These are phyloP conservation scores for Pulveroboletus ravenelii DNA, from an alignment of 768 basidiomycete species.

Conservation along the genomic window DNA sequence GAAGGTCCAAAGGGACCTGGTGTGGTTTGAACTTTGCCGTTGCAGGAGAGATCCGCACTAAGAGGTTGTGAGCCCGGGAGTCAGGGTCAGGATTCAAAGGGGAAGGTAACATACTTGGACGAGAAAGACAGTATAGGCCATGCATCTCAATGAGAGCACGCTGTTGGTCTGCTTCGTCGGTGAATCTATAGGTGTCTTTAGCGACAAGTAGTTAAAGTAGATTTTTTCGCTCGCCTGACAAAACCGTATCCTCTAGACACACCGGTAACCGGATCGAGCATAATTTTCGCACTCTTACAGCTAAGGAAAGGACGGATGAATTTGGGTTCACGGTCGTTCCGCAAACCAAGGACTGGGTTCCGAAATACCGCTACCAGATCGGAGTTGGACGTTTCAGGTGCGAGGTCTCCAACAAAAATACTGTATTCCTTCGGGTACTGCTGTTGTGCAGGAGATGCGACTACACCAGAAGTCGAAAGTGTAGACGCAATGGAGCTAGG, in stretches of 20 bases:
- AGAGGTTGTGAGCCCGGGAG: conserved; percentile 28
- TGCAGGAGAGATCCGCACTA: conserved; percentile 88
- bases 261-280: conserved; percentile 87
- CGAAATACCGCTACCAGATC: conserved; percentile 92
- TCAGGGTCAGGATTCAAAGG: neutral
- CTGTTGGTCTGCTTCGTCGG: conserved; percentile 83
- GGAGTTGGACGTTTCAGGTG: conserved; percentile 90
- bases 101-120: conserved; percentile 62
- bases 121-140: conserved; percentile 81
- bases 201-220: conserved; percentile 2
- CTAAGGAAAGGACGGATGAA: conserved; percentile 85
- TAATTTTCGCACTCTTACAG: conserved; percentile 94
- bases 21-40: conserved; percentile 81
- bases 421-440: conserved; percentile 84
- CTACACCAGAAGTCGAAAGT: conserved; percentile 25
- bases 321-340: conserved; percentile 83
- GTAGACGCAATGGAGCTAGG: conserved; percentile 33
- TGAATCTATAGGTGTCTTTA: conserved; percentile 53
- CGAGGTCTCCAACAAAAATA: conserved; percentile 92
- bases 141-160: conserved; percentile 91
- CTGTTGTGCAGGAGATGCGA: conserved; percentile 36
- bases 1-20: conserved; percentile 40
- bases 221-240: conserved; percentile 57
- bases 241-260: conserved; percentile 91
- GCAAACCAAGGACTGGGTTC: conserved; percentile 80